Evolutionary conservation across 495 filamentous ascomycete genomes (phyloP).

Genomic region (Neurospora sp.): DNA sequence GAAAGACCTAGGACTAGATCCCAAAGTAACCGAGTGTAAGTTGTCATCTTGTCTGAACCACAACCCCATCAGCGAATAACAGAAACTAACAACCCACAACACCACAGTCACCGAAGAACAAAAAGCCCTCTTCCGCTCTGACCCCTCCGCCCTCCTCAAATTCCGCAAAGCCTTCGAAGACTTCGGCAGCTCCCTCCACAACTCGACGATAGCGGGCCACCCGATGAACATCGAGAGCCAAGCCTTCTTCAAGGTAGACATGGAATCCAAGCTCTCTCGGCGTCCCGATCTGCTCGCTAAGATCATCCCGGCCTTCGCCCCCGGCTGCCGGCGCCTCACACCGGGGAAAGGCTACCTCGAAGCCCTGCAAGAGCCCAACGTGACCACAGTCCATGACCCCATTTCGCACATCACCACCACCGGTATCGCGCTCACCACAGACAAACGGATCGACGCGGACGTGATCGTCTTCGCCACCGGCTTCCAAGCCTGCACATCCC

Average conservation of each 20-base stretch:
- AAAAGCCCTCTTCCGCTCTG: conserved; percentile 16
- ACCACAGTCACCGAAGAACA: conserved; percentile 26
- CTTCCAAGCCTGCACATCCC: conserved; percentile 46
- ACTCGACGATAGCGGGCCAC: conserved; percentile 23
- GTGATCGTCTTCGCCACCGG: conserved; percentile 60
- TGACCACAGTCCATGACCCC: conserved; percentile 43
- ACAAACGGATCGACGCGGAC: conserved; percentile 24
- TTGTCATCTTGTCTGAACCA: background rate
- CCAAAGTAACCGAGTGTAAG: conserved; percentile 26
- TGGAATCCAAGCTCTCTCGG: conserved; percentile 21
- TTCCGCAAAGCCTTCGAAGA: conserved; percentile 34
- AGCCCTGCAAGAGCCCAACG: conserved; percentile 51
- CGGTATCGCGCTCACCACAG: conserved; percentile 33
- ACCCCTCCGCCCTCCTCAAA: conserved; percentile 22
- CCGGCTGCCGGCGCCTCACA: conserved; percentile 62
- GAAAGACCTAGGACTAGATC: conserved; percentile 28
- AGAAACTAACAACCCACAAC: background rate
- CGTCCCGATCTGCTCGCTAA: conserved; percentile 27
- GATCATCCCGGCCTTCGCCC: conserved; percentile 49
- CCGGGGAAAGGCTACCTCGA: conserved; percentile 66
- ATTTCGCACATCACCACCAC: conserved; percentile 44
- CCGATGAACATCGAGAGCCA: conserved; percentile 19
- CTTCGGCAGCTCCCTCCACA: conserved; percentile 27
- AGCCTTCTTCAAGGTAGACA: conserved; percentile 15
- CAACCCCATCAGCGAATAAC: background rate